Evolutionary conservation across 2,329 filamentous ascomycete species (phyloP).

Genomic region (Pseudocercospora cruenta): DNA sequence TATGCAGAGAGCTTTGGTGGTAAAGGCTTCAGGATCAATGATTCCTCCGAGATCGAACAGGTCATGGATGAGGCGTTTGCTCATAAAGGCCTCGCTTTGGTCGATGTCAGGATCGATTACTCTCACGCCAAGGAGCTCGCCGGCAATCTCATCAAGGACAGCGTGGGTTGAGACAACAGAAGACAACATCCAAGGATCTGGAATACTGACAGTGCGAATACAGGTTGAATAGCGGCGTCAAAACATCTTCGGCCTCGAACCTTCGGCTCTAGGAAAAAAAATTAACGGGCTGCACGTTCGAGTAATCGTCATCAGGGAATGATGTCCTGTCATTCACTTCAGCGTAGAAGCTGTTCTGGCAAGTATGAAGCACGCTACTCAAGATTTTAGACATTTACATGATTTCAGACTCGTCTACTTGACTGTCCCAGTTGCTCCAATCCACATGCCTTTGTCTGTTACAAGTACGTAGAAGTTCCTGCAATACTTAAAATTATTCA

Average conservation of each 20-base stretch:
- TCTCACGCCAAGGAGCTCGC: constrained; percentile 47
- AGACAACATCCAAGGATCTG: neutral
- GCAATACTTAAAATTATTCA: neutral
- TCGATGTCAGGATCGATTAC: constrained; percentile 55
- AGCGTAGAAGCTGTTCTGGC: neutral
- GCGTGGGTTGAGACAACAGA: constrained; percentile 32
- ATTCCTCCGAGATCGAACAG: constrained; percentile 45
- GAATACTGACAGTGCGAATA: constrained; percentile 1
- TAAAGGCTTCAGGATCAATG: constrained; percentile 48
- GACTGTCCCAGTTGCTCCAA: neutral
- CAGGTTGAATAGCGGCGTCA: neutral
- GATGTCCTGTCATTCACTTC: neutral
- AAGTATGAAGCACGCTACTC: neutral
- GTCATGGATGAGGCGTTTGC: constrained; percentile 51
- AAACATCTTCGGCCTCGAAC: neutral
- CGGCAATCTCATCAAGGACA: constrained; percentile 44
- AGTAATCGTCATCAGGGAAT: neutral
- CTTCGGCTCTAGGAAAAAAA: neutral
- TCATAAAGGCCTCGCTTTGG: constrained; percentile 49
- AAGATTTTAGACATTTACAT: neutral
- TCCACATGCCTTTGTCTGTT: neutral
- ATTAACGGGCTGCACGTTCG: neutral
- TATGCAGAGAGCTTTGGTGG: constrained; percentile 54
- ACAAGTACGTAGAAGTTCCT: neutral
- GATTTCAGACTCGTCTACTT: neutral